These are phyloP conservation scores for Salix arbutifolia DNA, from an alignment of 345 rosid genomes.

Conservation along the genomic window DNA sequence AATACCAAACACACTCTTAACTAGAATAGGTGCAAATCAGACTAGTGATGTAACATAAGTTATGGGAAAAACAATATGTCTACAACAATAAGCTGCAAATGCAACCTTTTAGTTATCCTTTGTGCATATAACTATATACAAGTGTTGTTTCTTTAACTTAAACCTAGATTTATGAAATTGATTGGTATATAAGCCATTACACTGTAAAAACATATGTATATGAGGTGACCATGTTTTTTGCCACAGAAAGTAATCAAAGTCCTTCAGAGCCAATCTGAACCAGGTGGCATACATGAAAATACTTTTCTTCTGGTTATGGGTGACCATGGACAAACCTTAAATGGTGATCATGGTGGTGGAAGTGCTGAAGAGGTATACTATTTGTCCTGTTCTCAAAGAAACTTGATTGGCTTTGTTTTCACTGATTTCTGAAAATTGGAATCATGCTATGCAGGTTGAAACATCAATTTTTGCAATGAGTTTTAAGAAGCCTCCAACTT, in stretches of 20 bases:
- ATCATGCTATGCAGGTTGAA: slow-evolving; percentile 59
- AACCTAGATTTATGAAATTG: too few species aligned
- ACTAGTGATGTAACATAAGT: too few species aligned
- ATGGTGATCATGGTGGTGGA: slow-evolving; percentile 99
- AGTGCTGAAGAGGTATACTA: slow-evolving; percentile 76
- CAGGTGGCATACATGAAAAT: slow-evolving; percentile 77
- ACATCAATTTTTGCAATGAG: slow-evolving; percentile 88
- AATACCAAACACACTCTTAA: too few species aligned
- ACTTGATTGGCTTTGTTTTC: not conserved
- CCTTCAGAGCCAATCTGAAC: slow-evolving; percentile 61
- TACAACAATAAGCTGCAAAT: too few species aligned
- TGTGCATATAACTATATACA: too few species aligned
- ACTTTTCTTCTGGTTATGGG: slow-evolving; percentile 92
- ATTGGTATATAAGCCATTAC: too few species aligned
- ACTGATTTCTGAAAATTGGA: not conserved
- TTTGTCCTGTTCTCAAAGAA: slow-evolving; percentile 9
- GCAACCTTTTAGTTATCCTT: too few species aligned
- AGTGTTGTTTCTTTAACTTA: too few species aligned
- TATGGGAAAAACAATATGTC: too few species aligned
- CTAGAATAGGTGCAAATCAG: too few species aligned
- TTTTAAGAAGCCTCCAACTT: slow-evolving; percentile 52
- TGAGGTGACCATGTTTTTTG: slow-evolving; percentile 2
- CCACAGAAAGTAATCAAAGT: slow-evolving; percentile 57
- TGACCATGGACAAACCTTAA: slow-evolving; percentile 93
- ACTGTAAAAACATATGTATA: too few species aligned